Evolutionary conservation across 495 filamentous ascomycete species (phyloP).

Genomic region (Glonium stellatum): DNA sequence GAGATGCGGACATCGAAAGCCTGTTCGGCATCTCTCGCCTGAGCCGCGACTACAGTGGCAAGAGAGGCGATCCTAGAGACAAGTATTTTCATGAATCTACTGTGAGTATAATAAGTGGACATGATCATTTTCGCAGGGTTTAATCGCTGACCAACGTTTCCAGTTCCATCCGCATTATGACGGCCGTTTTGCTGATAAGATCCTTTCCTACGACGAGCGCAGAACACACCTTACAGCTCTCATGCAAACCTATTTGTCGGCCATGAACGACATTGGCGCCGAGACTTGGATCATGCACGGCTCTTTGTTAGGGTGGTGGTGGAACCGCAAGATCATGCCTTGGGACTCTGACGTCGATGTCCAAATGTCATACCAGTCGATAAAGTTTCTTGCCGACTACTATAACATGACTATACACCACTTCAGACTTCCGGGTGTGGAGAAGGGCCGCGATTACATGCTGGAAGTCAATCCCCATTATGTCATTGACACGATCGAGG

Average conservation of each 20-base stretch:
- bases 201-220: constrained; percentile 22
- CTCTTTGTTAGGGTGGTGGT: constrained; percentile 56
- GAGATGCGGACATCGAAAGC: constrained; percentile 16
- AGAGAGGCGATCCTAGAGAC: constrained; percentile 15
- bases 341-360: constrained; percentile 60
- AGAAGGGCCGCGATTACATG: constrained; percentile 45
- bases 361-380: constrained; percentile 50
- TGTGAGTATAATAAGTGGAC: constrained; percentile 7
- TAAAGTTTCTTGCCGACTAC: constrained; percentile 50
- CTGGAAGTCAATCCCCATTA: constrained; percentile 58
- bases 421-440: constrained; percentile 40
- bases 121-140: not conserved
- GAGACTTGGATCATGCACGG: constrained; percentile 63
- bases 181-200: constrained; percentile 31
- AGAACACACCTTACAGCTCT: constrained; percentile 43
- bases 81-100: constrained; percentile 35
- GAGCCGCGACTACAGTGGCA: constrained; percentile 18
- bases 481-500: constrained; percentile 40
- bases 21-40: constrained; percentile 15
- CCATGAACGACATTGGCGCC: constrained; percentile 49
- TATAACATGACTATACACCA: constrained; percentile 59
- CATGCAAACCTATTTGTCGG: constrained; percentile 49
- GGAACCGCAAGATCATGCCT: constrained; percentile 57
- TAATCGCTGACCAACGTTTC: not conserved
- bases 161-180: constrained; percentile 36